Evolutionary conservation across 2,329 filamentous ascomycete species (phyloP), one percentile per base, ranked within the genome.

Genomic region (Cladosporium colombiae): DNA sequence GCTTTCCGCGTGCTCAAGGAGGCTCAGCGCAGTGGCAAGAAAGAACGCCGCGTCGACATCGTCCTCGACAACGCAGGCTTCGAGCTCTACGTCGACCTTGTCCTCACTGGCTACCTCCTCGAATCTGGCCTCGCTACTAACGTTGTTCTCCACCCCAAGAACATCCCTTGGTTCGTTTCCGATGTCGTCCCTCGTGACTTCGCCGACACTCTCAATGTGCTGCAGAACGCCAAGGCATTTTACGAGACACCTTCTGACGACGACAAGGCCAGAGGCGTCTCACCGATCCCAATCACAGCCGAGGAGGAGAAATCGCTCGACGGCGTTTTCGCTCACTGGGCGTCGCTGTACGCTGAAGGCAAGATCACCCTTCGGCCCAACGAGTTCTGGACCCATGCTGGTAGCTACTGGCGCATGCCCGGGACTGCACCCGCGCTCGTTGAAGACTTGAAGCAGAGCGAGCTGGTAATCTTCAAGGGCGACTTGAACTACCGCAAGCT

Each of bases 31-130:
- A 83, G 85, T 35, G 89, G 93, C 0, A 86, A 89, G 70, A 83
- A 83, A 25, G 89, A 93, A 70, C 86, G 93, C 44, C 85, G 92
- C 18, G 90, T 99, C 2, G 95, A 99, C 74, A 94, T 99, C 69
- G 91, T 99, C 2, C 89, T 99, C 5, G 95, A 99, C 78, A 99
- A 99, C 73, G 92, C 95, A 23, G 95, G 95, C 6, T 99, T 99
- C 75, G 95, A 99, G 82, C 86, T 99, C 14, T 99, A 93, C 75
- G 95, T 98, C 70, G 95, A 99, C 75, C 85, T 99, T 11, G 89
- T 98, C 65, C 85, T 99, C 1, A 93, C 92, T 0, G 94, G 93
- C 0, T 99, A 96, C 76, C 84, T 99, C 16, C 84, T 99, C 7
- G 89, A 92, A 0, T 85, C 92, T 0, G 91, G 90, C 0, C 86